Conservation (phyloP, 352 stramenopile species). For the Pythium scleroteichum region DNA sequence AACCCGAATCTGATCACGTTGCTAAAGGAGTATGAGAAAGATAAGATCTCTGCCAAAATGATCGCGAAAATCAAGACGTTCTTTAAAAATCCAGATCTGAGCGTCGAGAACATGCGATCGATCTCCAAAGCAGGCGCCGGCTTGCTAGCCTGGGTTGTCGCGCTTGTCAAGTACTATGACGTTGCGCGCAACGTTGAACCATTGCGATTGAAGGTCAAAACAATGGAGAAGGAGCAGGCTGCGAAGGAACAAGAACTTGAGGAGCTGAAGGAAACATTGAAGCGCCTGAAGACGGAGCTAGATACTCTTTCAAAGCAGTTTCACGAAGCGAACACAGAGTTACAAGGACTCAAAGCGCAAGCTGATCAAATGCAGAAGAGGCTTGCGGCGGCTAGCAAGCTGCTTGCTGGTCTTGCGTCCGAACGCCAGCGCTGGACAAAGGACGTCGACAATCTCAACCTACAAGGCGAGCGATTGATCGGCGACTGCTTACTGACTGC, state of each 20-base stretch:
- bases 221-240: slow-evolving; percentile 92
- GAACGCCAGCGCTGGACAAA: slow-evolving; percentile 92
- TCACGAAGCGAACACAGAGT: slow-evolving; percentile 89
- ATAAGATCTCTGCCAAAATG: slow-evolving; percentile 95
- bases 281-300: slow-evolving; percentile 84
- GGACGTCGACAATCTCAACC: slow-evolving; percentile 87
- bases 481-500: slow-evolving; percentile 90
- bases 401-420: slow-evolving; percentile 90
- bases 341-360: slow-evolving; percentile 90
- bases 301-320: slow-evolving; percentile 92
- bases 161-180: slow-evolving; percentile 96
- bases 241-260: slow-evolving; percentile 89
- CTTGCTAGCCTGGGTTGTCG: slow-evolving; percentile 92
- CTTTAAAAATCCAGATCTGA: slow-evolving; percentile 92
- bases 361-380: slow-evolving; percentile 96
- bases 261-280: slow-evolving; percentile 85
- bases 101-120: slow-evolving; percentile 95
- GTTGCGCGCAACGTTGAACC: slow-evolving; percentile 95
- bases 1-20: slow-evolving; percentile 90
- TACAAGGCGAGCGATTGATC: slow-evolving; percentile 85
- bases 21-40: slow-evolving; percentile 96
- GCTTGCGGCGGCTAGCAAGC: slow-evolving; percentile 89
- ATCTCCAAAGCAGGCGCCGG: slow-evolving; percentile 90
- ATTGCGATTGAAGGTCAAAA: slow-evolving; percentile 90
- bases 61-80: slow-evolving; percentile 95